Base-by-base conservation (phyloP, 164 flowering plant genomes). In the Tinospora cordifolia region DNA sequence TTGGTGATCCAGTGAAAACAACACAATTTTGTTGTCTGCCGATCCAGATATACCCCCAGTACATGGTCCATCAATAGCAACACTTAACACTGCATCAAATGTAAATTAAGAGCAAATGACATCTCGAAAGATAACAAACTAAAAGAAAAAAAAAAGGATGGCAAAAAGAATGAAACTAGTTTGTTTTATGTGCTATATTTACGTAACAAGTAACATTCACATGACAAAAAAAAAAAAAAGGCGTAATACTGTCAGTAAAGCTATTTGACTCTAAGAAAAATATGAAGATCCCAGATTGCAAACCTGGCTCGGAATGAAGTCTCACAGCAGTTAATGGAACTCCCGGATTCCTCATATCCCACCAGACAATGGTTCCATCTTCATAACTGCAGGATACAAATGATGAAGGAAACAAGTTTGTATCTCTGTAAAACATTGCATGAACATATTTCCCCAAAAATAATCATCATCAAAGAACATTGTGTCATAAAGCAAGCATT, bases 241-340 rank as follows among this genome's bases (percentile, higher is more conserved):
- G n/a, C n/a, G 36, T 30, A 30, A 63, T 6, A 54, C 22, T 54
- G 60, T 8, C n/a, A 19, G 21, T 1, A 54, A 54, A 54, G n/a
- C 24, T 25, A n/a, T 27, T 46, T n/a, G 67, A 44, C 46, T 7
- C 62, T 47, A 39, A 30, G 63, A 19, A 71, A 39, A 5, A 21
- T 26, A 40, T 60, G n/a, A 5, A 70, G 36, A 60, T 15, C 27
- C 22, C 47, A 27, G 38, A 47, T 39, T 17, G 27, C 51, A 54
- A 15, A 89, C 97, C 96, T 83, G 98, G 93, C 70, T 93, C 98
- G 36, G 90, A 81, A 78, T 91, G 97, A 80, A 81, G 83, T 76
- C 86, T 91, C 34, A 84, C 92, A 72, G 86, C 77, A 75, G 87
- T 80, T 69, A 90, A 13, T 30, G 97, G 95, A 76, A 75, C 62